These are phyloP conservation scores for Viola odorata DNA, from an alignment of 345 rosid genomes.

Conservation along the genomic window DNA sequence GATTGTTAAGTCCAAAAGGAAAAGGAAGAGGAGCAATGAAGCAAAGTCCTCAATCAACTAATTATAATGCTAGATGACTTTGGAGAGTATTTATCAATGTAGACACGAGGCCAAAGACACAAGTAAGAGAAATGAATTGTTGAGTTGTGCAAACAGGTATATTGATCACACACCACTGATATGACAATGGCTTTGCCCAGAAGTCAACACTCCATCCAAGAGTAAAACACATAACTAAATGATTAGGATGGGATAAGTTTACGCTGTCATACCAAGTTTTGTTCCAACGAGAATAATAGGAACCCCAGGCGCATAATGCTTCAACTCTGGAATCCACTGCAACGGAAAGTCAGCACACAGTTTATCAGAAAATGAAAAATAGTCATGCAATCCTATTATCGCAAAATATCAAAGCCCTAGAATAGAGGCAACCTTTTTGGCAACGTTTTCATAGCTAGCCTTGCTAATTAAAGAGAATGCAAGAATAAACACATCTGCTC, in stretches of 20 bases:
- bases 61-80: neutral
- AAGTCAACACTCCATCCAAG: neutral
- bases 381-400: too few relatives aligned
- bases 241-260: neutral
- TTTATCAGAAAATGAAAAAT: conserved; percentile 9
- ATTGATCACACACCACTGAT: neutral
- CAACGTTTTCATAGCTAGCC: conserved; percentile 96
- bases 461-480: conserved; percentile 96
- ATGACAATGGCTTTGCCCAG: neutral
- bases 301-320: conserved; percentile 93
- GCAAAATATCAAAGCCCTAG: neutral
- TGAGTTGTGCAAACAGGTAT: neutral
- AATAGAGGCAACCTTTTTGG: conserved; percentile 63
- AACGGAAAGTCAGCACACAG: conserved; percentile 13
- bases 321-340: conserved; percentile 98
- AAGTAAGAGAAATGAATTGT: neutral
- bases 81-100: neutral
- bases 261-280: conserved; percentile 61
- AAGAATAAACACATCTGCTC: conserved; percentile 92
- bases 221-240: neutral
- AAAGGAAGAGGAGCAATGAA: neutral
- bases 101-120: neutral
- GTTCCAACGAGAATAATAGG: conserved; percentile 90
- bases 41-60: neutral
- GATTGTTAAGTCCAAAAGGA: neutral